phyloP scores from a whole-genome alignment of 2,329 filamentous ascomycete genomes.

The Fusarium concolor region DNA sequence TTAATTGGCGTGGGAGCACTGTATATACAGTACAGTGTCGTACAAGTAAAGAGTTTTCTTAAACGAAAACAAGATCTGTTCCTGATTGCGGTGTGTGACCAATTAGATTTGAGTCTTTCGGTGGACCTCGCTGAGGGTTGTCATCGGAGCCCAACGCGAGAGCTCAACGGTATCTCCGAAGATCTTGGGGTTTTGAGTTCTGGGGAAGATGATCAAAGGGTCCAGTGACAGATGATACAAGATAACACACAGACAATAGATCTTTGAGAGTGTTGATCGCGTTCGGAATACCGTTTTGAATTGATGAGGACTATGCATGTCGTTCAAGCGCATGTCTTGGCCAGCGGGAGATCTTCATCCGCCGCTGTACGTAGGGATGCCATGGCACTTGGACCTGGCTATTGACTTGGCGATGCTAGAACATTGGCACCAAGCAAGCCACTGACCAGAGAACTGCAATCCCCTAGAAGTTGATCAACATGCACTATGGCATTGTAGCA shows the following conservation, averaged over 20 bases:
- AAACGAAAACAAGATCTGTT: not conserved
- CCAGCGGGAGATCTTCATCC: conserved; percentile 30
- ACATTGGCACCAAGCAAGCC: no score
- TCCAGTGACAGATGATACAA: not conserved
- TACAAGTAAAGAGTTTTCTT: conserved; percentile 4
- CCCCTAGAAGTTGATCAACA: no score
- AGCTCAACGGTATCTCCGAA: conserved; percentile 1
- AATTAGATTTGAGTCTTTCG: not conserved
- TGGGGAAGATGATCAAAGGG: conserved; percentile 2
- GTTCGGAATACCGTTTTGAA: not conserved
- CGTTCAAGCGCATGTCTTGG: conserved; percentile 22
- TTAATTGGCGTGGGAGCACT: not conserved
- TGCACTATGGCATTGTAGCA: no score
- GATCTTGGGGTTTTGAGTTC: not conserved
- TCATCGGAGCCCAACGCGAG: conserved; percentile 2
- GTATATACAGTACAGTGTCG: not conserved
- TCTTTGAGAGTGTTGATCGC: not conserved
- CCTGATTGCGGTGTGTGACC: not conserved
- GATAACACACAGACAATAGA: not conserved
- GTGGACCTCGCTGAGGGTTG: not conserved
- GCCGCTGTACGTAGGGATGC: not conserved
- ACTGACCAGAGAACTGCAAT: no score
- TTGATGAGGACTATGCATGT: not conserved
- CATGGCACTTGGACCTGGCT: not conserved
- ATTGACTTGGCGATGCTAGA: conserved; percentile 26